These are phyloP conservation scores for Cryptosporidium tyzzeri DNA, from an alignment of 169 alveolate genomes.

Conservation along the genomic window DNA sequence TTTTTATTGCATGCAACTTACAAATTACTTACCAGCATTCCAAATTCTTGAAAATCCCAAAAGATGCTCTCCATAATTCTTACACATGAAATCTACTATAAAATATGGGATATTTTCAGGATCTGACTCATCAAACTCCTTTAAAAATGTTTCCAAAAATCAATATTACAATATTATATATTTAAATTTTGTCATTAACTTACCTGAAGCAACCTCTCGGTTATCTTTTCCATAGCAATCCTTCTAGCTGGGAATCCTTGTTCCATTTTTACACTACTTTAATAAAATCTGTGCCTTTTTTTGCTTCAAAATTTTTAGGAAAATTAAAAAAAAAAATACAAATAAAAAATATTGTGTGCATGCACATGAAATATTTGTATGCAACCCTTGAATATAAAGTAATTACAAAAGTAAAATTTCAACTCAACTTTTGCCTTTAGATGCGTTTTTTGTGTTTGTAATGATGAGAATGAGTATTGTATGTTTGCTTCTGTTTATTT, in stretches of 20 bases:
- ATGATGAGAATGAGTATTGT: slow-evolving; percentile 1
- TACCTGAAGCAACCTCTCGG: slow-evolving; percentile 69
- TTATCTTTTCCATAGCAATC: slow-evolving; percentile 53
- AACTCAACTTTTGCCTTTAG: background rate
- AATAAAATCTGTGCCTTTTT: background rate
- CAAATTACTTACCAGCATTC: slow-evolving; percentile 48
- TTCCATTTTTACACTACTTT: slow-evolving; percentile 28
- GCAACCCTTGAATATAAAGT: background rate
- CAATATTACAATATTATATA: background rate
- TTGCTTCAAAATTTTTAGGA: background rate
- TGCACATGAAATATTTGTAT: slow-evolving; percentile 48
- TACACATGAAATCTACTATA: slow-evolving; percentile 72
- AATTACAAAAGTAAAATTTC: too few relatives aligned
- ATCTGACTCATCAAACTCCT: slow-evolving; percentile 70
- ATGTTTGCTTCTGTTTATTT: background rate
- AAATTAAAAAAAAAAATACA: slow-evolving; percentile 5
- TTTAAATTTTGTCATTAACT: background rate
- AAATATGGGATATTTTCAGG: slow-evolving; percentile 75
- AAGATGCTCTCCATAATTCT: slow-evolving; percentile 70
- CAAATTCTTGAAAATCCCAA: slow-evolving; percentile 61
- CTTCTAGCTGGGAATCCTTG: slow-evolving; percentile 42
- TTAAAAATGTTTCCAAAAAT: background rate
- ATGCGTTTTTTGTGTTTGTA: slow-evolving; percentile 27
- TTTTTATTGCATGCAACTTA: slow-evolving; percentile 1
- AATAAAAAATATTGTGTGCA: slow-evolving; percentile 42